Evolutionary conservation across 306 rosid genomes (phyloP).

Genomic region (Ceratonia siliqua): DNA sequence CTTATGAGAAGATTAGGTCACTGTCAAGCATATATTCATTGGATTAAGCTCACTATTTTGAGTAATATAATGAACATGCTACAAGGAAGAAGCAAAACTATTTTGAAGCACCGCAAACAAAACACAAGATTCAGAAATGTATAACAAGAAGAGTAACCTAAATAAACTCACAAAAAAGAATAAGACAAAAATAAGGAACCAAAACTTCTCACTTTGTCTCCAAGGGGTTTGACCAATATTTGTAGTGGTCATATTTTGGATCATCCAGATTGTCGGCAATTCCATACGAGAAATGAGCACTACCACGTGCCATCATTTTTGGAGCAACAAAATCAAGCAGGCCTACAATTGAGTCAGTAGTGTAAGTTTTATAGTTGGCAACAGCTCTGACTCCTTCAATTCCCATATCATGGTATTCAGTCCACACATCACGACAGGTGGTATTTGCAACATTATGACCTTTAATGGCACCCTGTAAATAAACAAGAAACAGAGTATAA

Average conservation of each 20-base stretch:
- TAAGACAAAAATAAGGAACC: background rate
- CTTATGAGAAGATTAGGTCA: background rate
- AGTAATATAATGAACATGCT: background rate
- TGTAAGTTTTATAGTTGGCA: constrained; percentile 69
- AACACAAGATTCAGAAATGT: constrained; percentile 17
- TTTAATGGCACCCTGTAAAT: constrained; percentile 62
- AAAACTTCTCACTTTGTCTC: constrained; percentile 69
- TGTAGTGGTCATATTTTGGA: constrained; percentile 71
- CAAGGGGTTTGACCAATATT: constrained; percentile 87
- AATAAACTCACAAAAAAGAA: constrained; percentile 22
- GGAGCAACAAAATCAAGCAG: constrained; percentile 79
- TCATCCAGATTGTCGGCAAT: constrained; percentile 79
- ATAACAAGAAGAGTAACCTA: background rate
- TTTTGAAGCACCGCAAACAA: background rate
- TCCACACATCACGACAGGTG: constrained; percentile 77
- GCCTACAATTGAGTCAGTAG: constrained; percentile 60
- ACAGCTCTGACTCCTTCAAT: constrained; percentile 75
- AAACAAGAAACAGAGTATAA: constrained; percentile 11
- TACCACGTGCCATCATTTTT: constrained; percentile 78
- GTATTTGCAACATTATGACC: constrained; percentile 64
- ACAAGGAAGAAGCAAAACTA: background rate
- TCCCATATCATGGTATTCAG: constrained; percentile 92
- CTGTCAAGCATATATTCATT: background rate
- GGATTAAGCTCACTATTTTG: background rate
- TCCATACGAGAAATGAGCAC: constrained; percentile 80